phyloP scores from a whole-genome alignment of 1,284 basidiomycete species.

The Inonotus obliquus region DNA sequence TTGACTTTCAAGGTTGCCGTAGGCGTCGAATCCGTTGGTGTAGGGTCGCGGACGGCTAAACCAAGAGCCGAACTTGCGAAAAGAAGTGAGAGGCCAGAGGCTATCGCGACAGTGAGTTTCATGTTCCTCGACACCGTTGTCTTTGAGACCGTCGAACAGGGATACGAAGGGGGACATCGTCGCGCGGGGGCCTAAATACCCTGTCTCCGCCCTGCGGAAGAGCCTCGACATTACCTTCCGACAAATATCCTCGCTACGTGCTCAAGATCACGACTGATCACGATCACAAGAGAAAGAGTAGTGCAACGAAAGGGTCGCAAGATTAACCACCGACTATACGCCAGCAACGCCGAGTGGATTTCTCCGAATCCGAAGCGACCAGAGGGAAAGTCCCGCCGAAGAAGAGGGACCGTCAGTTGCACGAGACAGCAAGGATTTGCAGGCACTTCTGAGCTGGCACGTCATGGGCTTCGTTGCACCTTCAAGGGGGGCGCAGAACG shows the following conservation, averaged over 20 bases:
- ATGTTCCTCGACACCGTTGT: background rate
- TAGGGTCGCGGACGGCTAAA: conserved; percentile 24
- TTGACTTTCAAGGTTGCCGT: conserved; percentile 5
- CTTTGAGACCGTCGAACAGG: background rate
- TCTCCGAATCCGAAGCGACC: background rate
- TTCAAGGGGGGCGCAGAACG: background rate
- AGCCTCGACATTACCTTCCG: background rate
- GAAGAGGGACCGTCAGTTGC: background rate
- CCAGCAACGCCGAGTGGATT: background rate
- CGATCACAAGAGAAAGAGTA: background rate
- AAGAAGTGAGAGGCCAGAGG: conserved; percentile 26
- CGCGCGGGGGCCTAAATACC: background rate
- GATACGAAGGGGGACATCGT: background rate
- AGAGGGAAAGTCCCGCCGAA: background rate
- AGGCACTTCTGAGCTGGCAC: background rate
- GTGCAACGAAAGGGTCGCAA: background rate
- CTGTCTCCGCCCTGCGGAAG: background rate
- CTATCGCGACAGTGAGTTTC: conserved; percentile 6
- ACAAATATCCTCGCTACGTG: background rate
- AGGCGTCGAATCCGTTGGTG: conserved; percentile 15
- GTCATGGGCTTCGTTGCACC: background rate
- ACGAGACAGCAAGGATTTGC: background rate
- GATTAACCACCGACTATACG: background rate
- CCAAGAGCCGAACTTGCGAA: conserved; percentile 26
- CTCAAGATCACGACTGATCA: background rate